Evolutionary conservation across 306 rosid genomes (phyloP).

Genomic region (Malus fusca): DNA sequence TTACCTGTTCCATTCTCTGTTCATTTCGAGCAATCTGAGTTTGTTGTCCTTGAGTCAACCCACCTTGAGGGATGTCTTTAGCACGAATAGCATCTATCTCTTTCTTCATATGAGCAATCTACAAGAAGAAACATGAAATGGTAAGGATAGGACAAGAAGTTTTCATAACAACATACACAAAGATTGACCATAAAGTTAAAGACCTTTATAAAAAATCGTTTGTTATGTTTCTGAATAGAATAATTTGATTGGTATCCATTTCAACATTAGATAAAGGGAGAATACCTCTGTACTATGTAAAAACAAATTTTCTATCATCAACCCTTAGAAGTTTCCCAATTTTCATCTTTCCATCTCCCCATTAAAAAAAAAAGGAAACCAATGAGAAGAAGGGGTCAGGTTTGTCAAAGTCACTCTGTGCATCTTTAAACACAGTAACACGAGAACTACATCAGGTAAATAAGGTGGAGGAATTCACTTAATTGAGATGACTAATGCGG

Average conservation of each 20-base stretch:
- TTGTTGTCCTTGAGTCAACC: slow-evolving; percentile 95
- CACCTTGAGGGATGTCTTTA: slow-evolving; percentile 96
- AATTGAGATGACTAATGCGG: not conserved
- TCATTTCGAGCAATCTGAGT: slow-evolving; percentile 96
- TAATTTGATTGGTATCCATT: not conserved
- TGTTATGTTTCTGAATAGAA: not conserved
- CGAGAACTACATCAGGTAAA: not conserved
- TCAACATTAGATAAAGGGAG: not conserved
- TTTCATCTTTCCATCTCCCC: not conserved
- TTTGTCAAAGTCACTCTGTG: not conserved
- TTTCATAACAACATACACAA: not conserved
- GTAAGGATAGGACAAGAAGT: slow-evolving; percentile 8
- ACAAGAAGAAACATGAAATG: slow-evolving; percentile 13
- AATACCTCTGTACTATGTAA: not conserved
- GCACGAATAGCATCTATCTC: slow-evolving; percentile 90
- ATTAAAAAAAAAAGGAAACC: not conserved
- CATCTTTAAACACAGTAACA: not conserved
- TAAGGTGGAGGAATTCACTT: not conserved
- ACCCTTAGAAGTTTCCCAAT: not conserved
- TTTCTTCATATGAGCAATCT: slow-evolving; percentile 92
- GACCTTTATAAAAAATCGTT: not conserved
- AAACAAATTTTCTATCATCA: not conserved
- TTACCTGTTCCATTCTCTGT: slow-evolving; percentile 84
- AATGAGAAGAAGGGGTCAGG: not conserved
- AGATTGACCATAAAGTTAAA: not conserved